Base-by-base conservation (phyloP, 1,284 basidiomycete species). In the Malassezia yamatoensis region DNA sequence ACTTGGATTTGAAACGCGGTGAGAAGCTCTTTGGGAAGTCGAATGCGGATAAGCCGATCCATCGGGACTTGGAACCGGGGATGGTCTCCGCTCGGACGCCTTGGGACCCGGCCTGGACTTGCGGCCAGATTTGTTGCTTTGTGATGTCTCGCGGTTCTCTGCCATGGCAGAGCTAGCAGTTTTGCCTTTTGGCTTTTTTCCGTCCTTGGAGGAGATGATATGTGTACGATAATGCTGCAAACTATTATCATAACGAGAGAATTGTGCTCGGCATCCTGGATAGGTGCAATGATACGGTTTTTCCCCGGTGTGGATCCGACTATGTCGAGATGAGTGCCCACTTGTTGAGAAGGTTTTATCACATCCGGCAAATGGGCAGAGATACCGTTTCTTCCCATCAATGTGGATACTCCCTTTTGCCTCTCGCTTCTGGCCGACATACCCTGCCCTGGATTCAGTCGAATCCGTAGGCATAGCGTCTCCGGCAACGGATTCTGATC, bases 311-410 rank as follows among this genome's bases (percentile, higher is more conserved):
- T 89, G 87, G 11, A 88, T 73, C 18, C 85, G 80, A 21, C 84
- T 81, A 72, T 89, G 87, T 46, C 87, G 81, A 0, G 87, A 85
- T 18, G 88, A 81, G 68, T 89, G 87, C 34, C 87, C 87, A 65
- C 83, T 84, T 41, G 87, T 89, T 50, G 85, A 86, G 76, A 89
- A 89, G 1, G 81, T 80, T 50, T 83, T 81, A 11, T 83, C 81
- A 67, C 85, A 86, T 7, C 80, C 82, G 2, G 75, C 64, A 34
- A 67, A 65, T 20, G 64, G 61, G 67, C 85, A 86, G 24, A 83
- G 76, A 62, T 86, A 84, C 50, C 70, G 59, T 51, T 71, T 72
- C 76, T 79, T 77, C 45, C 78, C 53, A 16, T 59, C 63, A 16
- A 68, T 47, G 35, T 60, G 62, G 53, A 68, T 63, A 47, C 53